Evolutionary conservation across 129 eudicot species (phyloP), one percentile per base, ranked within the genome.

Genomic region (Centaurea solstitialis): DNA sequence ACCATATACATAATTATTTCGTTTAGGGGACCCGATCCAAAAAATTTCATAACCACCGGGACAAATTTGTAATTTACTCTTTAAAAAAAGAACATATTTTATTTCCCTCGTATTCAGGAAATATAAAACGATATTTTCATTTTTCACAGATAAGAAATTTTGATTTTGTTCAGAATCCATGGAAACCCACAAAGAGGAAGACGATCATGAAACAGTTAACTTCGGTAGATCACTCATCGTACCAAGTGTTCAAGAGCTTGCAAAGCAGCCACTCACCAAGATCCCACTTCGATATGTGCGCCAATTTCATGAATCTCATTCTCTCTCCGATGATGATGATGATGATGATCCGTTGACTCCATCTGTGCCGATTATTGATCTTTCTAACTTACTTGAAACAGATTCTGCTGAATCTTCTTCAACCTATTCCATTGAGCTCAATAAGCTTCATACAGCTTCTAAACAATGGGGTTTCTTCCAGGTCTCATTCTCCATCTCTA

Each of bases 391-490:
- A 79, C 61, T 80, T 57, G 77, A 24, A 79, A 28, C 73, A 53
- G 35, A 72, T 28, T 65, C 6, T 50, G 79, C 6, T 50, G 79
- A 72, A 35, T 76, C 84, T 62, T 33, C 77, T 62, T 33, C 77
- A 9, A 33, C 12, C 7, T 65, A 71, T 76, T 76, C 40, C 6
- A 17, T 62, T 68, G 96, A 91, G 78, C 78, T 86, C 13, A 47
- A 85, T 11, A 83, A 38, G 59, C 87, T 91, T 39, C 93, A 89
- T 68, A 43, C 69, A 8, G 97, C 97, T 77, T 89, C 92, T 79
- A 73, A 79, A 74, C 74, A 91, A 26, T 91, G 97, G 97, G 97
- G 97, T 0, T 89, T 91, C 74, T 86, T 89, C 80, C 95, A 91
- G 92, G 92, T 90, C 57, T 38, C 9, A 3, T 7, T 79, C 28